Evolutionary conservation across 2,329 filamentous ascomycete genomes (phyloP).

Genomic region (Alternaria angustiovoidea): DNA sequence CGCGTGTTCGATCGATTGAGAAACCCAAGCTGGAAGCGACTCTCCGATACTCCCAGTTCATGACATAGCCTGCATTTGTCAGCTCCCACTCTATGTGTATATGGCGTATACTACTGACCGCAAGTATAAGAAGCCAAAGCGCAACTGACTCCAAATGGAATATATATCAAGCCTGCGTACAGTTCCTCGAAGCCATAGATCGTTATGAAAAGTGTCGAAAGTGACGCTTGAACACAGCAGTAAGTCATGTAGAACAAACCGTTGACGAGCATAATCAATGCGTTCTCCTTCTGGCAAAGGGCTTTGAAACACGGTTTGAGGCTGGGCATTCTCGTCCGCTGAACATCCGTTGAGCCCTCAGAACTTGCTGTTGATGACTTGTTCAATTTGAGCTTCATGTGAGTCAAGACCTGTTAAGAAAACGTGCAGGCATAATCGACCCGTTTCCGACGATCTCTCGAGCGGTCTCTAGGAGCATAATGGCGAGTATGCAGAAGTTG

Average conservation of each 20-base stretch:
- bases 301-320: not conserved
- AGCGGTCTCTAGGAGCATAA: too few species aligned
- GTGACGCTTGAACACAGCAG: not conserved
- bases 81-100: not conserved
- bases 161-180: too few species aligned
- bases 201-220: not conserved
- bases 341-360: not conserved
- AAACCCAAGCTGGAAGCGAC: not conserved
- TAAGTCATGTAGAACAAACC: not conserved
- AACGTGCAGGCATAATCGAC: too few species aligned
- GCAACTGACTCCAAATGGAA: not conserved
- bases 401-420: not conserved
- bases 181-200: too few species aligned
- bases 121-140: not conserved
- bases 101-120: not conserved
- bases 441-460: too few species aligned
- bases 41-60: not conserved
- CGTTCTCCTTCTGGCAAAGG: not conserved
- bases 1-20: not conserved
- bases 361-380: not conserved
- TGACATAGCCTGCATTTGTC: not conserved
- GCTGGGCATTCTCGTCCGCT: not conserved
- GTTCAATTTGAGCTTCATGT: not conserved
- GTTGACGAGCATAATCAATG: not conserved
- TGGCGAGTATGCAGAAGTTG: too few species aligned